These are phyloP conservation scores for Syzygium grande DNA, from an alignment of 345 rosid genomes.

Conservation along the genomic window DNA sequence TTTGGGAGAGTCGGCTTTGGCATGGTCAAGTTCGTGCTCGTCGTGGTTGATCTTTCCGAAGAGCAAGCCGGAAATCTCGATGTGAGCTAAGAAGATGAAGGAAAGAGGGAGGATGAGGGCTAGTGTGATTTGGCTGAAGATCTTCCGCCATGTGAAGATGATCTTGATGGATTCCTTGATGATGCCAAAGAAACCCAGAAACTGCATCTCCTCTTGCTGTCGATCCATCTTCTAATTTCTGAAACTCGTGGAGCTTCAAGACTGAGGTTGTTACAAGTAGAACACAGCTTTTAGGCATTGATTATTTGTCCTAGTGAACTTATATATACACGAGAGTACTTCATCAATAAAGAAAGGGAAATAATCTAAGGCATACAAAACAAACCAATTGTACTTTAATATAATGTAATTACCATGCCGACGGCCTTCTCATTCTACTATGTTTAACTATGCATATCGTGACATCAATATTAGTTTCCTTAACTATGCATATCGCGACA, in stretches of 20 bases:
- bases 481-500: background rate
- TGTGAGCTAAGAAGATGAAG: constrained; percentile 32
- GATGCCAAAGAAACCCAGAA: constrained; percentile 36
- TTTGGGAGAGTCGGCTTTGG: background rate
- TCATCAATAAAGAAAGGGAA: background rate
- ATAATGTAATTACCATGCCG: background rate
- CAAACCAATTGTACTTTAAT: background rate
- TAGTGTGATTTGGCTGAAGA: constrained; percentile 40
- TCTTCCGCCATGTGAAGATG: constrained; percentile 34
- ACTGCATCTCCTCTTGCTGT: constrained; percentile 46
- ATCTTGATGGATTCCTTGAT: constrained; percentile 36
- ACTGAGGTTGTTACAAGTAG: background rate
- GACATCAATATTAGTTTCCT: background rate
- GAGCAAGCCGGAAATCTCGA: constrained; percentile 24
- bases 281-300: background rate
- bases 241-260: background rate
- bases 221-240: constrained; percentile 22
- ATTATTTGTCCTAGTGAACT: background rate
- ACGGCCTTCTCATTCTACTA: background rate
- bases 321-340: background rate
- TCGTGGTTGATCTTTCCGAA: constrained; percentile 8
- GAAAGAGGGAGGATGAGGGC: constrained; percentile 46
- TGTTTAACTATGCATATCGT: background rate
- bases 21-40: constrained; percentile 1
- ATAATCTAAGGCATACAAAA: background rate